Conservation (phyloP, 2,329 filamentous ascomycete species). For the Aspergillus sp. region DNA sequence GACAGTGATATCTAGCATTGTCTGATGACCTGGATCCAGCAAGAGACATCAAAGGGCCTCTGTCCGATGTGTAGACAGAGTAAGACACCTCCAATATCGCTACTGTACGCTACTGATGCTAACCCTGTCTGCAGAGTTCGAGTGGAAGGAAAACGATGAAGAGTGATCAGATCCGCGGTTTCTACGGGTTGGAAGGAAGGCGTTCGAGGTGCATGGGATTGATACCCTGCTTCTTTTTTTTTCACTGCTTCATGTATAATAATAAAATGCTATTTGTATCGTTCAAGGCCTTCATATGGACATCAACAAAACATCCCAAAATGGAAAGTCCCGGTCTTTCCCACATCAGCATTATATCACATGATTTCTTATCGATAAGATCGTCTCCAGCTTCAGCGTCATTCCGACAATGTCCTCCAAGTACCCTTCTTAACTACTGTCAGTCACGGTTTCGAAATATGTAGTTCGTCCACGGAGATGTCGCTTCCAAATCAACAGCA, state of each 20-base stretch:
- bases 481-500: constrained; percentile 22
- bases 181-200: background rate
- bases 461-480: constrained; percentile 26
- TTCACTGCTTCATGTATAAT: background rate
- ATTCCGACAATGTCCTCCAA: constrained; percentile 3
- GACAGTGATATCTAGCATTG: constrained; percentile 59
- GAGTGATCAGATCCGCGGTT: constrained; percentile 5
- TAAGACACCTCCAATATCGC: constrained; percentile 35
- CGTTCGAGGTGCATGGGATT: background rate
- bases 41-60: constrained; percentile 84
- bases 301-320: background rate
- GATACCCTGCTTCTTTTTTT: constrained; percentile 12
- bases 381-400: constrained; percentile 3
- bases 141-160: constrained; percentile 43
- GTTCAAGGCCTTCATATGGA: too few species aligned
- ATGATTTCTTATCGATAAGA: constrained; percentile 24
- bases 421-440: background rate
- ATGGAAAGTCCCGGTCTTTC: background rate
- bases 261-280: background rate
- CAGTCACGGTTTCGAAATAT: constrained; percentile 13
- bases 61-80: constrained; percentile 98
- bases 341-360: background rate
- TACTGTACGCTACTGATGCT: constrained; percentile 4
- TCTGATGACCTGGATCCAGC: constrained; percentile 78
- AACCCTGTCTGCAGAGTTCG: constrained; percentile 38